Percentiles rank a stretch among this genome's conserved stretches.
Evolutionary conservation across 169 alveolate genomes (phyloP).

Genomic region (Neospora caninum): DNA sequence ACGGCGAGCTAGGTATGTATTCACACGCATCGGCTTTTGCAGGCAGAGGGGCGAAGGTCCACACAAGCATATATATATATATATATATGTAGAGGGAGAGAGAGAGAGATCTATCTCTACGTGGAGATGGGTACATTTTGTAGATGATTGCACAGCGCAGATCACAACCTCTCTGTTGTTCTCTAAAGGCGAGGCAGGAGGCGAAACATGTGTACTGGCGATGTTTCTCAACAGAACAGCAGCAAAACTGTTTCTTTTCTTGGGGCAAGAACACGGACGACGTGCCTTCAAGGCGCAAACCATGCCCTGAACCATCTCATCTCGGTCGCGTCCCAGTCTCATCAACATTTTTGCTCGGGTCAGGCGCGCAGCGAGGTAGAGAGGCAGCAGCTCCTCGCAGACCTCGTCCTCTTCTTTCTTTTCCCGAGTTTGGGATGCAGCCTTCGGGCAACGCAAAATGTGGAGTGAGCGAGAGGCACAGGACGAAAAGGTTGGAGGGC

Average conservation of each 20-base stretch:
- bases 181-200: not conserved
- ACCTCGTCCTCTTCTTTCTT: not conserved
- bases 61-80: not conserved
- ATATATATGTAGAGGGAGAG: too few relatives aligned
- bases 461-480: not conserved
- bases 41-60: too few relatives aligned
- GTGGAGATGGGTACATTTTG: too few relatives aligned
- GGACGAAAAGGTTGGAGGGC: too few relatives aligned
- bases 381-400: not conserved
- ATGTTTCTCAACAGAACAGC: not conserved
- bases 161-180: too few relatives aligned
- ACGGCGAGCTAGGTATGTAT: too few relatives aligned
- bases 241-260: not conserved
- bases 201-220: not conserved
- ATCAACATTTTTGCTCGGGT: conserved; percentile 28
- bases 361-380: not conserved
- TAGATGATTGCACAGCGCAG: not conserved
- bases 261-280: not conserved
- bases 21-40: too few relatives aligned
- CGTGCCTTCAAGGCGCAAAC: not conserved
- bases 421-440: not conserved
- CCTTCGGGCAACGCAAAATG: not conserved
- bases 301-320: conserved; percentile 37
- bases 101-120: too few relatives aligned
- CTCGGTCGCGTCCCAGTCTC: not conserved